phyloP scores from a whole-genome alignment of 805 yeast genomes.

The Komagataella kurtzmanii region DNA sequence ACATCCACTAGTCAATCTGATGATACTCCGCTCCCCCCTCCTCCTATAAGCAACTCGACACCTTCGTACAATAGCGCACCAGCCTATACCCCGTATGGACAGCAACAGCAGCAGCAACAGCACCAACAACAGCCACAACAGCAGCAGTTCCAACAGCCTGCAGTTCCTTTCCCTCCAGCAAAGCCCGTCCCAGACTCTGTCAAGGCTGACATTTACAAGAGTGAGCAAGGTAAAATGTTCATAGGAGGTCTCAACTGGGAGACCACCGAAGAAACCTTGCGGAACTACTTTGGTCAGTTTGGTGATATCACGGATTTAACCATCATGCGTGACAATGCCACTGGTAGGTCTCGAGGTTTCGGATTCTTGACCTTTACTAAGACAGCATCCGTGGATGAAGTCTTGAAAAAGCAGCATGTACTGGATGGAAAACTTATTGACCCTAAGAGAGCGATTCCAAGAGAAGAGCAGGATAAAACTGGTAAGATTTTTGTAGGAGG shows the following conservation, averaged over 20 bases:
- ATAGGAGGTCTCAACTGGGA: slow-evolving; percentile 98
- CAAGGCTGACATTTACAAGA: slow-evolving; percentile 35
- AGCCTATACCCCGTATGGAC: slow-evolving; percentile 4
- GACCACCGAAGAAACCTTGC: slow-evolving; percentile 79
- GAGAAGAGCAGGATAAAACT: slow-evolving; percentile 92
- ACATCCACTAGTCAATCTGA: slow-evolving; percentile 1
- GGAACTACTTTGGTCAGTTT: slow-evolving; percentile 70
- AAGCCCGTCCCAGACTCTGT: slow-evolving; percentile 12
- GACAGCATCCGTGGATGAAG: slow-evolving; percentile 75
- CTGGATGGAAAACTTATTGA: slow-evolving; percentile 94
- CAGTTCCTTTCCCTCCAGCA: not conserved
- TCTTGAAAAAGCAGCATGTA: slow-evolving; percentile 73
- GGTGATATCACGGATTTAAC: slow-evolving; percentile 84
- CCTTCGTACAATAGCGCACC: not conserved
- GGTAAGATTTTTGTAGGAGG: slow-evolving; percentile 98
- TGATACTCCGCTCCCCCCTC: not conserved
- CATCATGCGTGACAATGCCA: slow-evolving; percentile 80
- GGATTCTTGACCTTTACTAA: slow-evolving; percentile 84
- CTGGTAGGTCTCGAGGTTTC: slow-evolving; percentile 90
- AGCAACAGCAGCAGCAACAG: slow-evolving; percentile 5
- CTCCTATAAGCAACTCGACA: not conserved
- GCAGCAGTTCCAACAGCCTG: slow-evolving; percentile 10
- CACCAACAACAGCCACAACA: slow-evolving; percentile 6
- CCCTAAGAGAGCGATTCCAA: slow-evolving; percentile 94
- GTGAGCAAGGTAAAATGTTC: slow-evolving; percentile 85